phyloP scores from a whole-genome alignment of 1,284 basidiomycete species.

The Pascua sp. region DNA sequence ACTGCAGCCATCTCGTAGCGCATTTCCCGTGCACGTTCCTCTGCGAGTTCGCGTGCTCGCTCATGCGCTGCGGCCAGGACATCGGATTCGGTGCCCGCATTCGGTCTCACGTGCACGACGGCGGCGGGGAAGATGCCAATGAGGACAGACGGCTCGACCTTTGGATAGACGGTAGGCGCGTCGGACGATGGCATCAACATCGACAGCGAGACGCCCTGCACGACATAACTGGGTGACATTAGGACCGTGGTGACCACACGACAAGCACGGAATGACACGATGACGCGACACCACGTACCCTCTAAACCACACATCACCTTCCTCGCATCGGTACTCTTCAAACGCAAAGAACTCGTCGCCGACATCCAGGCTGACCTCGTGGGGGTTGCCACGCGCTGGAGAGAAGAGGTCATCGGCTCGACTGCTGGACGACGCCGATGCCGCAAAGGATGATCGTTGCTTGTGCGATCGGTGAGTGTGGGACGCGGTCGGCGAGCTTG shows the following conservation, averaged over 20 bases:
- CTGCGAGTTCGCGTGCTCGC: slow-evolving; percentile 26
- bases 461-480: slow-evolving; percentile 11
- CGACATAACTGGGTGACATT: slow-evolving; percentile 66
- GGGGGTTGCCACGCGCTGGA: slow-evolving; percentile 28
- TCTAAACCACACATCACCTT: slow-evolving; percentile 72
- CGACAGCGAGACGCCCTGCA: slow-evolving; percentile 71
- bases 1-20: slow-evolving; percentile 58
- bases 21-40: slow-evolving; percentile 23
- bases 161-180: slow-evolving; percentile 18
- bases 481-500: slow-evolving; percentile 13
- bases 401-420: slow-evolving; percentile 12
- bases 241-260: too few species aligned
- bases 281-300: slow-evolving; percentile 58
- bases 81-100: slow-evolving; percentile 83
- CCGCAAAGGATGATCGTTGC: slow-evolving; percentile 31
- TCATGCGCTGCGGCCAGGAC: slow-evolving; percentile 62
- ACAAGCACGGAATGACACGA: too few species aligned
- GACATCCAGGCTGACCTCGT: slow-evolving; percentile 54
- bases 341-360: slow-evolving; percentile 97
- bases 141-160: slow-evolving; percentile 68
- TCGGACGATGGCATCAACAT: slow-evolving; percentile 46
- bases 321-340: slow-evolving; percentile 64
- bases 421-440: slow-evolving; percentile 7
- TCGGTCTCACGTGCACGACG: slow-evolving; percentile 82
- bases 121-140: slow-evolving; percentile 94